Evolutionary conservation across 2,329 filamentous ascomycete genomes (phyloP), one percentile per base, ranked within the genome.

Genomic region (Penicillium sp.): DNA sequence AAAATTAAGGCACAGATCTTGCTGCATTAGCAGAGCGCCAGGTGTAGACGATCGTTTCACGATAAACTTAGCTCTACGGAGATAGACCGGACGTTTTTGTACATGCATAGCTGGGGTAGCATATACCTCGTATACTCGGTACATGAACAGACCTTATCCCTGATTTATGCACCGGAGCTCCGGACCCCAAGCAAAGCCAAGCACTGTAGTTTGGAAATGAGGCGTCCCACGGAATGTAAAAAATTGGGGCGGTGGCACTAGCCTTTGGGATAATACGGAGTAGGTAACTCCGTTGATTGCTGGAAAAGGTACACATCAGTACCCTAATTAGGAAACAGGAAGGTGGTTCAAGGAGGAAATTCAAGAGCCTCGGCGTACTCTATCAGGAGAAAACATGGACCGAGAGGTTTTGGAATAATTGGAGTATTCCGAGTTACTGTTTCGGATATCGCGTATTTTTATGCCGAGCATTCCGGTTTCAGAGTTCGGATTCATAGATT

Each of bases 111-210:
- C 33, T 38, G 35, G 46, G 35, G 35, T 41, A 16, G 36, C 17
- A 49, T 38, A 38, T 33, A 46, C 38, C 19, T 30, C n/a, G 17
- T 33, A 25, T 31, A 44, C n/a, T 1, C 7, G 14, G 12, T 6
- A 45, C 37, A 16, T 11, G n/a, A 19, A 44, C 44, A 44, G 10
- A 50, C 33, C 28, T 37, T 36, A 51, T 51, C 12, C 33, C 47
- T 45, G 22, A 55, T 28, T 38, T 48, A 53, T 61, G 58, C 50
- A 43, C 50, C 51, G 56, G 53, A 55, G 53, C 45, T 57, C 52
- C 57, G 59, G 60, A 56, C 48, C 54, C 61, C 59, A 62, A 61
- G 59, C 56, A 61, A 62, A 53, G 58, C 62, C 61, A 65, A 65
- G 62, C 62, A 62, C 58, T 64, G 45, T 63, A 64, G 61, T 55